Evolutionary conservation across 2,329 filamentous ascomycete genomes (phyloP).

Genomic region (Ophiostoma perfectum): DNA sequence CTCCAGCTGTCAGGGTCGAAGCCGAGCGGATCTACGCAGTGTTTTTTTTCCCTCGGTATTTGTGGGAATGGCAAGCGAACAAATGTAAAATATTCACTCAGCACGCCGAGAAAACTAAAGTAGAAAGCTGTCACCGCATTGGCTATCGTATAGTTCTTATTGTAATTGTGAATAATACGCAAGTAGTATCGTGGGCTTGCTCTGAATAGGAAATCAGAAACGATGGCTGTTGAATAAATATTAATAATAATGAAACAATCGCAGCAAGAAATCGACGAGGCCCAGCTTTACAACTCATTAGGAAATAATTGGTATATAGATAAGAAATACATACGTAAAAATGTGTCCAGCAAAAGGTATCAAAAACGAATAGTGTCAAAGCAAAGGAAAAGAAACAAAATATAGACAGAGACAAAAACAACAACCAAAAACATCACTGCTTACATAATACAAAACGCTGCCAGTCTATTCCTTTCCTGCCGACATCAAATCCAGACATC

Average conservation of each 20-base stretch:
- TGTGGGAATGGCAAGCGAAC: not conserved
- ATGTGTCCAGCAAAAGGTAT: slow-evolving; percentile 5
- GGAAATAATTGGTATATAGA: not conserved
- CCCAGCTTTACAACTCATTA: not conserved
- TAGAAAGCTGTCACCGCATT: not conserved
- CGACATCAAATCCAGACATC: not conserved
- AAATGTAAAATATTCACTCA: not conserved
- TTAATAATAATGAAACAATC: not conserved
- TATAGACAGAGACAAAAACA: not conserved
- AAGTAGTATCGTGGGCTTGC: not conserved
- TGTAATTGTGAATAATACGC: not conserved
- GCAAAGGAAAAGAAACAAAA: not conserved
- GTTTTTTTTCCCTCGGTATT: not conserved
- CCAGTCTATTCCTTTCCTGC: not conserved
- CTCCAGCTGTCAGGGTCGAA: not conserved
- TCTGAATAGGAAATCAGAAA: not conserved
- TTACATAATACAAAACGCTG: not conserved
- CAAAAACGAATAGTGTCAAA: not conserved
- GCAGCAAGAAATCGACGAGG: not conserved
- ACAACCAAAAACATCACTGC: not conserved
- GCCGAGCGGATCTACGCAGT: not conserved
- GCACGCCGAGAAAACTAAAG: not conserved
- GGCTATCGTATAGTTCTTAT: not conserved
- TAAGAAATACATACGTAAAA: not conserved
- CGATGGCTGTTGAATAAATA: not conserved